A percentile compares a stretch with the other conserved stretches of the same genome.
Evolutionary conservation across 108 stramenopile species (phyloP).

Genomic region (Nitzschia sp.): DNA sequence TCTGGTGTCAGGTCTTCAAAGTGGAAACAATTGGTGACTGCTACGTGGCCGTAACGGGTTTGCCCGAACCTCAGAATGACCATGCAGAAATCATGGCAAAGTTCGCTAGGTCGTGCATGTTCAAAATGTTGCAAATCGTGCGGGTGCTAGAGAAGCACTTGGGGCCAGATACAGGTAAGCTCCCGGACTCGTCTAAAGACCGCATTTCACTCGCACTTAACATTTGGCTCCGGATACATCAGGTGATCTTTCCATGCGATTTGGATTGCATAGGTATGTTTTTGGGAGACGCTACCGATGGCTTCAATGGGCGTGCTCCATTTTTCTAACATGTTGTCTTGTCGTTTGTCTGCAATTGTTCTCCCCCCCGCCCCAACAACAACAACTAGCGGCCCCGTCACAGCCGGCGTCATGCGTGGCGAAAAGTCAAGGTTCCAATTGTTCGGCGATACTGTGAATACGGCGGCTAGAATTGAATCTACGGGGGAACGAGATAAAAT

Average conservation of each 20-base stretch:
- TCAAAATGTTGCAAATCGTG: not conserved
- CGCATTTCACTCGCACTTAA: too few species aligned
- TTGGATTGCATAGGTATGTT: conserved; percentile 9
- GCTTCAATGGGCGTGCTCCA: too few species aligned
- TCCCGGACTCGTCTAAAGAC: too few species aligned
- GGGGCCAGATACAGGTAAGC: conserved; percentile 21
- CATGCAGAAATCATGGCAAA: conserved; percentile 3
- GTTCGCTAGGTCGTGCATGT: not conserved
- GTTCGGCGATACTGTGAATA: conserved; percentile 50
- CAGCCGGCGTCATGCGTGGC: conserved; percentile 16
- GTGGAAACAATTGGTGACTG: conserved; percentile 23
- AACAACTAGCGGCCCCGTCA: conserved; percentile 17
- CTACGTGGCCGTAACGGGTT: conserved; percentile 19
- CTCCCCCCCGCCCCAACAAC: too few species aligned
- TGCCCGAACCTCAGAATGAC: conserved; percentile 4
- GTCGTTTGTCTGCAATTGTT: too few species aligned
- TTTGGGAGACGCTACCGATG: too few species aligned
- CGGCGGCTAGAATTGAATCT: conserved; percentile 62
- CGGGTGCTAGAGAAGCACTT: not conserved
- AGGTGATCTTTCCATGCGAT: conserved; percentile 3
- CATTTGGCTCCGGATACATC: too few species aligned
- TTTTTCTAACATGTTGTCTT: too few species aligned
- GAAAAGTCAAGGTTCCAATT: conserved; percentile 23
- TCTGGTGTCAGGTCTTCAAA: too few species aligned
- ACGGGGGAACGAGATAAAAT: conserved; percentile 46